A percentile compares a stretch with the other conserved stretches of the same genome.
Conservation (phyloP, 2,329 filamentous ascomycete species). For the Paracorniculantispora psalliotae region DNA sequence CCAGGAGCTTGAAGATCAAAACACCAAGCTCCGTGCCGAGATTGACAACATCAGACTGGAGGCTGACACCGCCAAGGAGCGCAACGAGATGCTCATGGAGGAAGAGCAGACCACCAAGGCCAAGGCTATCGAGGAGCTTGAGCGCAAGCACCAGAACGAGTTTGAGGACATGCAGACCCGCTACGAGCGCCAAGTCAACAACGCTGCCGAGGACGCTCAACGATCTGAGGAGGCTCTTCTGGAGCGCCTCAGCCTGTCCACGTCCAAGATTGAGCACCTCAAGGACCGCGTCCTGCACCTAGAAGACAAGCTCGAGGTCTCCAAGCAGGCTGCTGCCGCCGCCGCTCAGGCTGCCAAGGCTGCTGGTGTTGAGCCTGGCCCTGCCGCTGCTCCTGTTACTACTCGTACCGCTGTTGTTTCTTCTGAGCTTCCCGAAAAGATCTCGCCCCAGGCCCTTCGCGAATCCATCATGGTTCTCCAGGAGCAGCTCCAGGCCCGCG, state of each 20-base stretch:
- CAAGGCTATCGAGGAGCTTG: slow-evolving; percentile 45
- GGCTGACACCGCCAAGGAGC: slow-evolving; percentile 72
- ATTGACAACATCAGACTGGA: slow-evolving; percentile 75
- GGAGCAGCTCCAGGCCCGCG: slow-evolving; percentile 92
- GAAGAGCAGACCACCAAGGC: slow-evolving; percentile 69
- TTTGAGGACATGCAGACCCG: slow-evolving; percentile 71
- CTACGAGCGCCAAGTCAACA: slow-evolving; percentile 68
- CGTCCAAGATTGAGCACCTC: slow-evolving; percentile 79
- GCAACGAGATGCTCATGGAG: slow-evolving; percentile 78
- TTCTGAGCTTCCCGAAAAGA: slow-evolving; percentile 67
- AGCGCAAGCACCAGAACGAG: slow-evolving; percentile 59
- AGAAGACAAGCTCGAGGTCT: slow-evolving; percentile 86
- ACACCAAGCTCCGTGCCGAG: slow-evolving; percentile 65
- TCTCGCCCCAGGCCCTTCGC: slow-evolving; percentile 88
- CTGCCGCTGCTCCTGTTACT: slow-evolving; percentile 29
- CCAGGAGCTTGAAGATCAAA: slow-evolving; percentile 75
- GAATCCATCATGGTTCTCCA: slow-evolving; percentile 96
- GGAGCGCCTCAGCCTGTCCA: slow-evolving; percentile 74
- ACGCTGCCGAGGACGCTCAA: slow-evolving; percentile 74
- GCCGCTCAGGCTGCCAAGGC: slow-evolving; percentile 71
- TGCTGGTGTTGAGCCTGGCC: slow-evolving; percentile 39
- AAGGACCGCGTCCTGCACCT: slow-evolving; percentile 80
- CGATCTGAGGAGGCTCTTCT: slow-evolving; percentile 73
- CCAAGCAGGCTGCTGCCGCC: slow-evolving; percentile 79
- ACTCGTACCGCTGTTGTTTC: slow-evolving; percentile 39